These are phyloP conservation scores for Didymella lethalis DNA, from an alignment of 2,329 filamentous ascomycete species.

Conservation along the genomic window DNA sequence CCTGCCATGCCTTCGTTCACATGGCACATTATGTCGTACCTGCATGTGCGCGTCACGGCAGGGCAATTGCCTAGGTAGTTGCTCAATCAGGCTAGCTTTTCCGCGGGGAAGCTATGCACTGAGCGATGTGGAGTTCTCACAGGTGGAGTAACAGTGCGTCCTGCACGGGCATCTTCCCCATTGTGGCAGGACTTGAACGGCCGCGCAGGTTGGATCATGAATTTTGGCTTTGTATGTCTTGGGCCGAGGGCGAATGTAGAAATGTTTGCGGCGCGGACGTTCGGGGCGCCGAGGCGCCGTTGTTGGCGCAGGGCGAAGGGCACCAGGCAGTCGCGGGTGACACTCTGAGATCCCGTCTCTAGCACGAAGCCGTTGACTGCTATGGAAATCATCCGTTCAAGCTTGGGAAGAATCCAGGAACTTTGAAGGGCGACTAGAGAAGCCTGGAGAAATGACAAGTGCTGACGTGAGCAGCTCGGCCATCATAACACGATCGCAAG, in stretches of 20 bases:
- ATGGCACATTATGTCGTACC: conserved; percentile 23
- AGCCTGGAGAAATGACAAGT: background rate
- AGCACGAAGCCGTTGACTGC: background rate
- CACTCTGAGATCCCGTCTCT: background rate
- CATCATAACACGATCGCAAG: background rate
- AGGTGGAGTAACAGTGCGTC: background rate
- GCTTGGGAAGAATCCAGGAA: background rate
- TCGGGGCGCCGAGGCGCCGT: conserved; percentile 15
- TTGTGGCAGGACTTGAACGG: conserved; percentile 10
- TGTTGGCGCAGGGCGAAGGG: conserved; percentile 4
- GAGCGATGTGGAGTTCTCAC: background rate
- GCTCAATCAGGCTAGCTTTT: conserved; percentile 25
- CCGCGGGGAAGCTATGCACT: conserved; percentile 27
- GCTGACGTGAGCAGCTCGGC: background rate
- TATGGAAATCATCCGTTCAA: background rate
- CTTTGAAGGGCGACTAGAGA: background rate
- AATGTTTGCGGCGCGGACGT: background rate
- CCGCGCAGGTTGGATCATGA: background rate
- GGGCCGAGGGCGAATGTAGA: conserved; percentile 14
- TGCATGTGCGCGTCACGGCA: conserved; percentile 24
- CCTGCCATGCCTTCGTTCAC: conserved; percentile 26
- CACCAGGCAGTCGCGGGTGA: conserved; percentile 9
- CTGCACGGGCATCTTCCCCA: conserved; percentile 13
- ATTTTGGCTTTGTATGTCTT: conserved; percentile 5
- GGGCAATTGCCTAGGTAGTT: conserved; percentile 30